Conservation (phyloP, 1,139 yeast species). For the Pichia sp. region DNA sequence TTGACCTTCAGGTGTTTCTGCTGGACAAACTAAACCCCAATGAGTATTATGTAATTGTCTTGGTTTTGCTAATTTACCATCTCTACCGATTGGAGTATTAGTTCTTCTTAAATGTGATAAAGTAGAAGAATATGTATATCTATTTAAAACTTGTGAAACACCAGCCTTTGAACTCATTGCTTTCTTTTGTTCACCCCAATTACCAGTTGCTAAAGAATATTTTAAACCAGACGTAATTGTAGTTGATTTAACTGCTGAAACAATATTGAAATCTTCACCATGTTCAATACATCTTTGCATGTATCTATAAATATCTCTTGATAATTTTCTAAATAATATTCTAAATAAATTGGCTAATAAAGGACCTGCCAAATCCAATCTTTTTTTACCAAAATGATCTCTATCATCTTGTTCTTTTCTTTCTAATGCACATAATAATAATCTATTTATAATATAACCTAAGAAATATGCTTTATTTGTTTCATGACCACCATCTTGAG, state of each 20-base stretch:
- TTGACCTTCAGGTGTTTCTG: slow-evolving; percentile 99
- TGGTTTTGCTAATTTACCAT: slow-evolving; percentile 96
- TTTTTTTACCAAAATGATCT: slow-evolving; percentile 97
- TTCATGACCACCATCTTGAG: slow-evolving; percentile 96
- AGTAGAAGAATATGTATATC: slow-evolving; percentile 96
- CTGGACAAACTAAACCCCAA: slow-evolving; percentile 99
- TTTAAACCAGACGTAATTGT: slow-evolving; percentile 96
- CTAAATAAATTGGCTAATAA: slow-evolving; percentile 91
- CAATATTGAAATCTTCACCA: slow-evolving; percentile 92
- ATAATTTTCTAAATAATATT: slow-evolving; percentile 85
- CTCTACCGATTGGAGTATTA: slow-evolving; percentile 97
- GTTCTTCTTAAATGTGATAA: slow-evolving; percentile 97
- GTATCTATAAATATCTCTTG: slow-evolving; percentile 91
- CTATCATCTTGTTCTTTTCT: slow-evolving; percentile 98
- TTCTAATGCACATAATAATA: slow-evolving; percentile 90
- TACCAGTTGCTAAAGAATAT: slow-evolving; percentile 97
- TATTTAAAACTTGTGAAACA: slow-evolving; percentile 95
- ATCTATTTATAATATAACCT: slow-evolving; percentile 96
- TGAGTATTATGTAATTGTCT: slow-evolving; percentile 98
- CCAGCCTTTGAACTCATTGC: slow-evolving; percentile 99
- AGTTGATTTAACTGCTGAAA: slow-evolving; percentile 93
- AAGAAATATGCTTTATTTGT: slow-evolving; percentile 94
- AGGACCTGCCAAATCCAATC: slow-evolving; percentile 98
- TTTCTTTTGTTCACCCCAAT: slow-evolving; percentile 99
- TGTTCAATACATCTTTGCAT: slow-evolving; percentile 99